Base-by-base conservation (phyloP, 306 rosid genomes). In the Leucaena leucocephala region DNA sequence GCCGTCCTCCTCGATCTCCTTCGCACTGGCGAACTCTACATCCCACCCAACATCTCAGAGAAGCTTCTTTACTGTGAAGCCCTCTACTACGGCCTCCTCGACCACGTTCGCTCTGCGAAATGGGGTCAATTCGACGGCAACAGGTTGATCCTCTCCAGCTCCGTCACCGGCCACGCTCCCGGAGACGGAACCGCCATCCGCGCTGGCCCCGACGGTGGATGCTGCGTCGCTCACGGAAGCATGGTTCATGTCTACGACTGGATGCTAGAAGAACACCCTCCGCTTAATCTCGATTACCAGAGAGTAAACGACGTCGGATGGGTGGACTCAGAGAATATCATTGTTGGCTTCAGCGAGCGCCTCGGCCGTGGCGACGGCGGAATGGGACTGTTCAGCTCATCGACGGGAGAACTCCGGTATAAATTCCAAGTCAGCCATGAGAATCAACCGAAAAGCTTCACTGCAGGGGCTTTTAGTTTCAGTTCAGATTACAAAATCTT, bases 161-260 rank as follows among this genome's bases (percentile, higher is more conserved):
- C 97, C 0, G 76, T 91, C 2, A 73, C 89, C 1, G 97, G 97
- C 10, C 91, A 85, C 14, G 98, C 98, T 4, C 99, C 98, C 0
- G 98, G 98, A 8, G 98, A 95, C 16, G 99, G 97, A 16, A 95
- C 98, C 1, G 98, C 96, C n/a, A 90, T 95, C 35, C 86, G 98
- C 15, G 99, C 96, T 0, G 94, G 96, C 33, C 99, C 99, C 0
- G 93, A 91, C 21, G 99, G 99, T 6, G 98, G 98, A 3, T 93
- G 98, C 72, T 91, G 98, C 40, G 97, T 95, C 1, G 98, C 96
- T 2, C 98, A 92, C 74, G 98, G 98, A 6, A 85, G 88, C 84
- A 85, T 95, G 94, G 98, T 92, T 48, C 98, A 95, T 46, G 94
- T 95, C 16, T 95, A 95, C 21, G 98, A 93, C 69, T 95, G 99